Evolutionary conservation across 1,284 basidiomycete genomes (phyloP).

Genomic region (Puccinia novopanici): DNA sequence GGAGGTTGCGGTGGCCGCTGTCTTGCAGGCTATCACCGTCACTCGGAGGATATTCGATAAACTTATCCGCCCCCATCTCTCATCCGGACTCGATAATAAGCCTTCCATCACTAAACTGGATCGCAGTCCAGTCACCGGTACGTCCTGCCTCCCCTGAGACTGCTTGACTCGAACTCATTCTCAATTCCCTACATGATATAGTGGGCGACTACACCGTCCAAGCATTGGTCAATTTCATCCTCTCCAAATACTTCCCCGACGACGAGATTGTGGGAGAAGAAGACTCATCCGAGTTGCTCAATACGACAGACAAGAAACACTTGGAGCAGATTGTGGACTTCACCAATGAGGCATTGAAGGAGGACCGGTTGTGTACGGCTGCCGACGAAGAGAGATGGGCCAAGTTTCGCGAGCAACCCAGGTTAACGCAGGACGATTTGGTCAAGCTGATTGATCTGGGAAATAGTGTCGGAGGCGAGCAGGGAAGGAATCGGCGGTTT

Average conservation of each 20-base stretch:
- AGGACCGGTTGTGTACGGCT: neutral
- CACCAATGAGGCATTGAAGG: slow-evolving; percentile 33
- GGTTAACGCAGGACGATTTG: neutral
- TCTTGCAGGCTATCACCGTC: slow-evolving; percentile 75
- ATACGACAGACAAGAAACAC: slow-evolving; percentile 6
- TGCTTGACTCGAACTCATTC: neutral
- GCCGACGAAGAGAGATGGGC: slow-evolving; percentile 33
- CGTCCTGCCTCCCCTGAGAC: slow-evolving; percentile 53
- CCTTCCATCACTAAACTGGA: slow-evolving; percentile 90
- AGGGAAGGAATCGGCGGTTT: slow-evolving; percentile 65
- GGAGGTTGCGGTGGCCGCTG: slow-evolving; percentile 81
- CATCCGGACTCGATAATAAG: slow-evolving; percentile 58
- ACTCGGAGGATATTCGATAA: slow-evolving; percentile 82
- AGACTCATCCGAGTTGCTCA: slow-evolving; percentile 76
- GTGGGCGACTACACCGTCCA: slow-evolving; percentile 90
- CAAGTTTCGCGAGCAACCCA: neutral
- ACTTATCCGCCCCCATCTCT: slow-evolving; percentile 65
- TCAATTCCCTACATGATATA: slow-evolving; percentile 57
- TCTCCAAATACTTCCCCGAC: slow-evolving; percentile 73
- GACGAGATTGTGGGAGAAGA: slow-evolving; percentile 96
- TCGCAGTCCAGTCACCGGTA: slow-evolving; percentile 93
- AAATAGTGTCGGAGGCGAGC: neutral
- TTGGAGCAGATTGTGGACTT: slow-evolving; percentile 28
- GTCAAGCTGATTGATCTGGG: slow-evolving; percentile 29
- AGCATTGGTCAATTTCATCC: slow-evolving; percentile 75